Percentiles rank a stretch among this genome's conserved stretches.
phyloP scores from a whole-genome alignment of 495 filamentous ascomycete species.

The Lentithecium fluviatile region DNA sequence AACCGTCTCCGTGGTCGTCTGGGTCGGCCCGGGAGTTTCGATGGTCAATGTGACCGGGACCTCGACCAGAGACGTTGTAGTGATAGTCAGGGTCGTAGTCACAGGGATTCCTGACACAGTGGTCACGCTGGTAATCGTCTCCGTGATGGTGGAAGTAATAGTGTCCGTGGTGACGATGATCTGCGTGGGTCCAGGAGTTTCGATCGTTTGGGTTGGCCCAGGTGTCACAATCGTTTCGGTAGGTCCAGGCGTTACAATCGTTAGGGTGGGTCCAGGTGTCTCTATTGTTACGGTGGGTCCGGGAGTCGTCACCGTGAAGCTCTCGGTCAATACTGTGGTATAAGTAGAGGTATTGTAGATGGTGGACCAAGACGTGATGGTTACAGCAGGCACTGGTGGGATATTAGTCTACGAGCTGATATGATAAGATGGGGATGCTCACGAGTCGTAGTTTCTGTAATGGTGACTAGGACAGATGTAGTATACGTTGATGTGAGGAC shows the following conservation, averaged over 20 bases:
- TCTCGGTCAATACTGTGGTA: neutral
- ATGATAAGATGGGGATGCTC: too few species aligned
- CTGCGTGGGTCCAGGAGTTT: neutral
- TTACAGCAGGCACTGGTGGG: too few species aligned
- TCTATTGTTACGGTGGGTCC: neutral
- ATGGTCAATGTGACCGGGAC: neutral
- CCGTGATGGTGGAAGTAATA: neutral
- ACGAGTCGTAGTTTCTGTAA: constrained; percentile 9
- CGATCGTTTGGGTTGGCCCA: neutral
- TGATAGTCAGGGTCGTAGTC: neutral
- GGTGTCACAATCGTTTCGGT: neutral
- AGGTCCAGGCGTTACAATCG: neutral
- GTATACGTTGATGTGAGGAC: constrained; percentile 9
- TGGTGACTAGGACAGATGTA: neutral
- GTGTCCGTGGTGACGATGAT: neutral
- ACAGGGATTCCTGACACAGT: too few species aligned
- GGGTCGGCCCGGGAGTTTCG: neutral
- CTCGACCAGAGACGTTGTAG: neutral
- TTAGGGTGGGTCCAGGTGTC: neutral
- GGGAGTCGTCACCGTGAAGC: neutral
- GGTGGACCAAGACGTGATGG: neutral
- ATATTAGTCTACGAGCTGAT: too few species aligned
- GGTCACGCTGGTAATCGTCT: too few species aligned
- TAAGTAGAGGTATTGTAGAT: neutral
- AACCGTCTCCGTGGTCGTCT: too few species aligned